These are phyloP conservation scores for Trametes gibbosa DNA, from an alignment of 768 basidiomycete genomes.

Conservation along the genomic window DNA sequence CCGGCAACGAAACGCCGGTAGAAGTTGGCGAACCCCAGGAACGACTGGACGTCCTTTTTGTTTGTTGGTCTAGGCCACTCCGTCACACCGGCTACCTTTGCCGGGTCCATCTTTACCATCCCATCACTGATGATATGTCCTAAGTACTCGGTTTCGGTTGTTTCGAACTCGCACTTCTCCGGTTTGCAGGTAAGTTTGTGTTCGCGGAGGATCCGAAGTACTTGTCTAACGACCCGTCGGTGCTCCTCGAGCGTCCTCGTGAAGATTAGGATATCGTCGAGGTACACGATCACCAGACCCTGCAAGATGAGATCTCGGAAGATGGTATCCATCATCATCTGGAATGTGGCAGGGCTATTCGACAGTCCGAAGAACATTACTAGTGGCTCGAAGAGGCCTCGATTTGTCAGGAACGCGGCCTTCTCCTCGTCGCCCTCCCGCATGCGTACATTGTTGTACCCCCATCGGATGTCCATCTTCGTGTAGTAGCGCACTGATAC, in stretches of 20 bases:
- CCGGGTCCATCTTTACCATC: slow-evolving; percentile 31
- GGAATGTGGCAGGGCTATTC: slow-evolving; percentile 39
- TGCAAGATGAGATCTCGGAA: slow-evolving; percentile 30
- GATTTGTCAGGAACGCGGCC: slow-evolving; percentile 36
- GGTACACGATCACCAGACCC: slow-evolving; percentile 40
- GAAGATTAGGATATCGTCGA: slow-evolving; percentile 40
- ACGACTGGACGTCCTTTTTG: slow-evolving; percentile 24
- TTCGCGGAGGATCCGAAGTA: slow-evolving; percentile 29
- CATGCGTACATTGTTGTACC: slow-evolving; percentile 37
- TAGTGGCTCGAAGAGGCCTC: slow-evolving; percentile 37
- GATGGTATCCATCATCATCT: slow-evolving; percentile 33
- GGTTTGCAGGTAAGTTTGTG: slow-evolving; percentile 36
- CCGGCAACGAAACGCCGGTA: slow-evolving; percentile 30
- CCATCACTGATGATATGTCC: slow-evolving; percentile 28
- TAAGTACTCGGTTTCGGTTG: slow-evolving; percentile 29
- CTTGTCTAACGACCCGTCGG: slow-evolving; percentile 14
- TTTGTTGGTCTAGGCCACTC: slow-evolving; percentile 29
- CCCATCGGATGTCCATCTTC: slow-evolving; percentile 27
- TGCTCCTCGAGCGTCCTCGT: slow-evolving; percentile 21
- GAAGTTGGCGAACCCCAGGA: slow-evolving; percentile 33
- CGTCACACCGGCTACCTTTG: slow-evolving; percentile 31
- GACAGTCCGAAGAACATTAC: slow-evolving; percentile 39
- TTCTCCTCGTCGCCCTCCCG: slow-evolving; percentile 43
- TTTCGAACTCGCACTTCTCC: slow-evolving; percentile 37
- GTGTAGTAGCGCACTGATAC: slow-evolving; percentile 27